phyloP scores from a whole-genome alignment of 805 yeast genomes.

The Candida multigemmis region DNA sequence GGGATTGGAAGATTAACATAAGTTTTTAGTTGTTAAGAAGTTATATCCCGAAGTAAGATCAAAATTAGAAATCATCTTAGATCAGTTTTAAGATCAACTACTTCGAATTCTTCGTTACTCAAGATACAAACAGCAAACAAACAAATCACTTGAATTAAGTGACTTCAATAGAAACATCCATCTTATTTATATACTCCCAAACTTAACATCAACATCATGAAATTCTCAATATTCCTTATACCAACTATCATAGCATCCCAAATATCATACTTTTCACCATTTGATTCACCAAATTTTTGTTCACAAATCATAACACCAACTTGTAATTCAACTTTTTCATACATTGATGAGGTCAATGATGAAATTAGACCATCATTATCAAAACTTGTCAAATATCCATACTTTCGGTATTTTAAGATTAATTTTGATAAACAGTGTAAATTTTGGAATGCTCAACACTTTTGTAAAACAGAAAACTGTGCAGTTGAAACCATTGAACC shows the following conservation, averaged over 20 bases:
- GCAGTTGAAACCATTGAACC: constrained; percentile 70
- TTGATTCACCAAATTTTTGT: constrained; percentile 35
- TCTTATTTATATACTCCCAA: too few relatives aligned
- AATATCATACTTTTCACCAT: constrained; percentile 18
- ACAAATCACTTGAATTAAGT: too few relatives aligned
- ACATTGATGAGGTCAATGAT: constrained; percentile 28
- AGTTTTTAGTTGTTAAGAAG: too few relatives aligned
- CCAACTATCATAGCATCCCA: background rate
- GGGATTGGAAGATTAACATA: too few relatives aligned
- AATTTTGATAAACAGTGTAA: constrained; percentile 81
- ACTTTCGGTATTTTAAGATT: constrained; percentile 80
- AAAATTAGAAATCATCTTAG: too few relatives aligned
- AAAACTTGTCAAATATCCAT: constrained; percentile 60
- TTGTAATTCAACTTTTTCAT: constrained; percentile 36
- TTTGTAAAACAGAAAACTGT: constrained; percentile 81
- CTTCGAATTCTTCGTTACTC: too few relatives aligned
- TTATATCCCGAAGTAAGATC: too few relatives aligned
- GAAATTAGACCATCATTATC: constrained; percentile 40
- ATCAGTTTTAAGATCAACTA: too few relatives aligned
- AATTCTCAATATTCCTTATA: too few relatives aligned
- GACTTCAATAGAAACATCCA: too few relatives aligned
- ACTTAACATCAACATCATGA: too few relatives aligned
- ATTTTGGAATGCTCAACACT: constrained; percentile 73
- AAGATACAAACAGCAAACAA: too few relatives aligned
- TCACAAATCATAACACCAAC: constrained; percentile 35